Evolutionary conservation across 2,329 filamentous ascomycete genomes (phyloP).

Genomic region (Penicillium polonicum): DNA sequence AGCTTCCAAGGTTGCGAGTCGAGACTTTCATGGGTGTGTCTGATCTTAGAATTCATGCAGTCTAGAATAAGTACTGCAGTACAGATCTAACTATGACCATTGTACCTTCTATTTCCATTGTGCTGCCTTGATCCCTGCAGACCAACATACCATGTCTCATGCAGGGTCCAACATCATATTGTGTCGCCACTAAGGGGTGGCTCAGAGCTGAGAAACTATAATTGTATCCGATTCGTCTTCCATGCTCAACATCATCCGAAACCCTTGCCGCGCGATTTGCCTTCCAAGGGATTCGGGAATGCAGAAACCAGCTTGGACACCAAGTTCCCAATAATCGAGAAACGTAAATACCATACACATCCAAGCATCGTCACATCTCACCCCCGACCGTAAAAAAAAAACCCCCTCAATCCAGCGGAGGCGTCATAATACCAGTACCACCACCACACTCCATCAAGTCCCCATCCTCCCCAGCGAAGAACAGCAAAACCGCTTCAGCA

Average conservation of each 20-base stretch:
- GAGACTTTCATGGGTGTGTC: background rate
- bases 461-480: slow-evolving; percentile 27
- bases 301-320: background rate
- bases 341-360: background rate
- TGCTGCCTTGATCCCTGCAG: slow-evolving; percentile 6
- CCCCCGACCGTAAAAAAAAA: background rate
- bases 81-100: background rate
- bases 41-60: background rate
- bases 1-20: background rate
- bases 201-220: background rate
- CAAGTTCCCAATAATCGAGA: background rate
- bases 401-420: slow-evolving; percentile 15
- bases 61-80: background rate
- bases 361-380: background rate
- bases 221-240: background rate
- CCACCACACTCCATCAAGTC: background rate
- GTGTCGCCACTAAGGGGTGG: slow-evolving; percentile 17
- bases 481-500: slow-evolving; percentile 34
- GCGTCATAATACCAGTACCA: slow-evolving; percentile 24
- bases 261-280: background rate
- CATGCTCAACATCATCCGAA: background rate
- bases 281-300: background rate
- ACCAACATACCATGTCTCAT: slow-evolving; percentile 15
- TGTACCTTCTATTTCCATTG: background rate
- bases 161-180: slow-evolving; percentile 9